Base-by-base conservation (phyloP, 176 grass and related monocot species). In the Tuctoria greenei region DNA sequence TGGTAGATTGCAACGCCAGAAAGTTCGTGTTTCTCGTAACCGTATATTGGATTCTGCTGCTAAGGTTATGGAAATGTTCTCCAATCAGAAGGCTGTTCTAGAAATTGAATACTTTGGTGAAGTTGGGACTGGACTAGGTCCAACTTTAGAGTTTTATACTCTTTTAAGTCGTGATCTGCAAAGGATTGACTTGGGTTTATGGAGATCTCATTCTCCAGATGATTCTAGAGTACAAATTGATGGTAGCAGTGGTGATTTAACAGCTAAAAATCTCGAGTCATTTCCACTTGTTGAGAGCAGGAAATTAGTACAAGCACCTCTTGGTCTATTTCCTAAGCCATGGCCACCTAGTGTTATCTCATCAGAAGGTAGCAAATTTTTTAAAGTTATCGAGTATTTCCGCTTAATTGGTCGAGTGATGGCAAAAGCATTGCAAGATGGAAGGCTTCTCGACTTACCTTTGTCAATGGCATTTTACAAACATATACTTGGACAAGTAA, bases 1-100 rank as follows among this genome's bases (percentile, higher is more conserved):
- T 81, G 83, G 90, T 27, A 79, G 90, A 43, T 51, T 90, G 64
- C 93, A 93, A 78, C 83, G 93, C 5, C 93, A 97, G 84, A 97
- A 97, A 83, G 93, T 97, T 74, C 90, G 93, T 73, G 90, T 97
- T 57, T 88, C 90, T 10, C 89, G 90, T 82, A 91, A 84, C 69
- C 87, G 88, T 58, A 93, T 97, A 13, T 76, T 97, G 69, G 93
- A 97, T 76, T 97, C 93, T 68, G 93, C 93, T 20, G 73, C 88
- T 55, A 97, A 97, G 86, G 93, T 97, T 56, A 97, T 97, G 93
- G 90, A 93, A 27, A 93, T 97, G 90, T 97, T 93, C 74, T 90
- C 87, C 18, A 84, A 75, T 84, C 90, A 90, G 41, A 97, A 87
- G 54, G 80, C 93, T 82, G 93, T 97, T 61, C 87, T 97, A 61